Evolutionary conservation across 176 grass and related monocot genomes (phyloP).

Genomic region (Bolboschoenus planiculmis): DNA sequence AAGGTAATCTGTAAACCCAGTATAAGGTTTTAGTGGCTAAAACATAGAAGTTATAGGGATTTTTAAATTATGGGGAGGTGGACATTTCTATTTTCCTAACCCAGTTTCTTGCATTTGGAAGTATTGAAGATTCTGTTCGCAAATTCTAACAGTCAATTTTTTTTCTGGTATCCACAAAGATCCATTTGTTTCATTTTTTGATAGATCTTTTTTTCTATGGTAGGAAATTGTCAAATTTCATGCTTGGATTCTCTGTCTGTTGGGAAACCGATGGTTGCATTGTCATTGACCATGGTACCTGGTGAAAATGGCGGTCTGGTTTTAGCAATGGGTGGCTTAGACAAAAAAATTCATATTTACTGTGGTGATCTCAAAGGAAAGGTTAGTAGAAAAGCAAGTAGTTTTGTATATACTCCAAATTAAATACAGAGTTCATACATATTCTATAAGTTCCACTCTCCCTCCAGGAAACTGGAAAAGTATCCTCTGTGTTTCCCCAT

Average conservation of each 20-base stretch:
- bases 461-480: background rate
- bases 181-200: background rate
- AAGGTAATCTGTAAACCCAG: background rate
- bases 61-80: background rate
- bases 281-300: conserved; percentile 66
- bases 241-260: conserved; percentile 68
- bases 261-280: conserved; percentile 96
- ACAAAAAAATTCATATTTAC: conserved; percentile 90
- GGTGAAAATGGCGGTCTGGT: conserved; percentile 37
- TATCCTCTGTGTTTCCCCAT: background rate
- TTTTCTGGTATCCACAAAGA: background rate
- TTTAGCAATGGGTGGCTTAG: conserved; percentile 95
- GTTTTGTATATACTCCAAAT: background rate
- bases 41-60: background rate
- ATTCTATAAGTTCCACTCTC: background rate
- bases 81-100: background rate
- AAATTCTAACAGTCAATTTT: background rate
- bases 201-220: conserved; percentile 10
- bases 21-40: background rate
- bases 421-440: background rate
- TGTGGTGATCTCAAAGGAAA: conserved; percentile 52
- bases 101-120: background rate
- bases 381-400: conserved; percentile 36
- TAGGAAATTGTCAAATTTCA: conserved; percentile 60
- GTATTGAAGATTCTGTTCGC: background rate